A percentile compares a stretch with the other conserved stretches of the same genome.
Evolutionary conservation across 176 grass and related monocot genomes (phyloP).

Genomic region (Carex kokanica): DNA sequence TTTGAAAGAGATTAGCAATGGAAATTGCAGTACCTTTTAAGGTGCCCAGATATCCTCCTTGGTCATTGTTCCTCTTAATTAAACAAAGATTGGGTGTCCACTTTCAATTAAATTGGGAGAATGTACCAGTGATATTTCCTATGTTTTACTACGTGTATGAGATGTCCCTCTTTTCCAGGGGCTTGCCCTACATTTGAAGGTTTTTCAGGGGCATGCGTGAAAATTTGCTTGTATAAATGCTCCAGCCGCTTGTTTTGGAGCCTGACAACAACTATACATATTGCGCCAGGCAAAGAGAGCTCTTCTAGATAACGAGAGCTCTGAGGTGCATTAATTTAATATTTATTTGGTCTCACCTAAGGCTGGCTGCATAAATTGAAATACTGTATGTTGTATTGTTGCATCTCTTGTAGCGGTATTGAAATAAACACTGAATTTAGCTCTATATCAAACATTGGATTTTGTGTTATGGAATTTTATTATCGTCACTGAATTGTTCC

Average conservation of each 20-base stretch:
- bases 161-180: neutral
- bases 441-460: neutral
- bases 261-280: neutral
- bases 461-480: constrained; percentile 8
- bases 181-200: neutral
- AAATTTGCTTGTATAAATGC: neutral
- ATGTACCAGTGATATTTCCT: constrained; percentile 5
- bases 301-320: neutral
- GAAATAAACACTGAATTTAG: neutral
- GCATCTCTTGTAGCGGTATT: neutral
- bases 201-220: neutral
- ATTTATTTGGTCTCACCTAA: neutral
- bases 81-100: neutral
- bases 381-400: neutral
- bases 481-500: neutral
- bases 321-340: neutral
- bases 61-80: neutral
- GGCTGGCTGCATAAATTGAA: constrained; percentile 4
- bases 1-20: neutral
- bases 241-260: neutral
- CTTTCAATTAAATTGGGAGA: neutral
- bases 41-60: neutral
- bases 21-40: neutral
- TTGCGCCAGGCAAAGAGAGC: neutral
- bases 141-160: neutral